These are phyloP conservation scores for Exophiala aquamarina DNA, from an alignment of 2,329 filamentous ascomycete species.

Conservation along the genomic window DNA sequence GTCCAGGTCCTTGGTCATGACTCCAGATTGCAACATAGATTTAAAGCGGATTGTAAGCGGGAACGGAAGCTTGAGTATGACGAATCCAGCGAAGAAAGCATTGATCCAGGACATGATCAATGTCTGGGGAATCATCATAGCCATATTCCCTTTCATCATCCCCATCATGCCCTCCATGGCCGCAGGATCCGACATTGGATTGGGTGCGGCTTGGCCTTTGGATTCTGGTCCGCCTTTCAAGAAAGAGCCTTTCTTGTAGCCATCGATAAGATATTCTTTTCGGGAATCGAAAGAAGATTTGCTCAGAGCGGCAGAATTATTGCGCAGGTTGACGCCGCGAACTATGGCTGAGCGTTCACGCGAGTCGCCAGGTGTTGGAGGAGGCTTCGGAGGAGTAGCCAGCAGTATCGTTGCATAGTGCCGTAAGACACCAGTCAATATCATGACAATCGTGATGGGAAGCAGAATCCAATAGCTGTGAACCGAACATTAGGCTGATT, in stretches of 20 bases:
- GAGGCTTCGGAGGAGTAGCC: constrained; percentile 76
- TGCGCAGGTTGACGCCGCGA: constrained; percentile 80
- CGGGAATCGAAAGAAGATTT: constrained; percentile 74
- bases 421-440: constrained; percentile 90
- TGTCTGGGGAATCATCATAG: constrained; percentile 99
- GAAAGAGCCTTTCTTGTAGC: constrained; percentile 82
- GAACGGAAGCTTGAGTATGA: constrained; percentile 98
- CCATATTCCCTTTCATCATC: constrained; percentile 99
- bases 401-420: constrained; percentile 96
- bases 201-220: constrained; percentile 82
- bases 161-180: constrained; percentile 99
- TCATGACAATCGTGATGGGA: constrained; percentile 97
- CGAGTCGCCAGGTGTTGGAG: constrained; percentile 57
- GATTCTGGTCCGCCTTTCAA: constrained; percentile 79
- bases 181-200: constrained; percentile 91
- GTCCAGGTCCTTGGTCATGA: constrained; percentile 93
- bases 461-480: constrained; percentile 96
- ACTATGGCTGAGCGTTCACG: constrained; percentile 84
- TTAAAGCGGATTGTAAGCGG: constrained; percentile 98
- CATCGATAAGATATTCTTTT: constrained; percentile 75
- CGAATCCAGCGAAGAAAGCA: constrained; percentile 96
- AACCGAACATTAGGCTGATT: constrained; percentile 12
- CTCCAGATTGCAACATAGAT: constrained; percentile 96
- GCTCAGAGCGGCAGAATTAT: constrained; percentile 79
- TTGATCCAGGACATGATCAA: constrained; percentile 99